Evolutionary conservation across 208 protist species (phyloP).

Genomic region (Leishmania turanica): DNA sequence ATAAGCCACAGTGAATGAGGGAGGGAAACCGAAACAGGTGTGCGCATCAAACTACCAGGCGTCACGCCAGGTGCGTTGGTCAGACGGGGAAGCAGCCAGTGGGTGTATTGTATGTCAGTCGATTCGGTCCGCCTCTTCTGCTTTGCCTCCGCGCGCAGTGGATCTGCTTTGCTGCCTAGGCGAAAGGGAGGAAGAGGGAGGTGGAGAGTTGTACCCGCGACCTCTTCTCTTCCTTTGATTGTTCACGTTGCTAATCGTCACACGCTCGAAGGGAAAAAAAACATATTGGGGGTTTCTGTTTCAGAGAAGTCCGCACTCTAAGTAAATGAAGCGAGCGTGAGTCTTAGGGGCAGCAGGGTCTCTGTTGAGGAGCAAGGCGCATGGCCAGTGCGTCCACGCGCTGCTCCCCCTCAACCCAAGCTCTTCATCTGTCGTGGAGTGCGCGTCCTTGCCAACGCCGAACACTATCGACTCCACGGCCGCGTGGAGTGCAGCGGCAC

Average conservation of each 20-base stretch:
- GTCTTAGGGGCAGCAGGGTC: background rate
- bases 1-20: constrained; percentile 5
- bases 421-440: background rate
- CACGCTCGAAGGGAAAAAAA: background rate
- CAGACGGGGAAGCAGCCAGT: background rate
- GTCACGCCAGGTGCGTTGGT: background rate
- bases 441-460: background rate
- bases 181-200: background rate
- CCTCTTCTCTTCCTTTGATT: background rate
- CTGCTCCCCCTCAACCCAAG: background rate
- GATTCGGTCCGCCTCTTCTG: background rate
- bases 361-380: background rate
- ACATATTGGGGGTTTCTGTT: too few species aligned
- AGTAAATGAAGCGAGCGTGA: background rate
- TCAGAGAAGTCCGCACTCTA: background rate
- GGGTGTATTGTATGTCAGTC: background rate
- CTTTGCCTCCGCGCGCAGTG: too few species aligned
- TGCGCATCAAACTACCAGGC: background rate
- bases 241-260: background rate
- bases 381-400: background rate
- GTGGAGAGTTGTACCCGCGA: background rate
- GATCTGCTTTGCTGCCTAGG: background rate
- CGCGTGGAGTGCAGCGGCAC: background rate
- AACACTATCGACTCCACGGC: background rate
- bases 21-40: background rate